A percentile compares a stretch with the other conserved stretches of the same genome.
These are phyloP conservation scores for Suillus cothurnatus DNA, from an alignment of 768 basidiomycete species.

Conservation along the genomic window DNA sequence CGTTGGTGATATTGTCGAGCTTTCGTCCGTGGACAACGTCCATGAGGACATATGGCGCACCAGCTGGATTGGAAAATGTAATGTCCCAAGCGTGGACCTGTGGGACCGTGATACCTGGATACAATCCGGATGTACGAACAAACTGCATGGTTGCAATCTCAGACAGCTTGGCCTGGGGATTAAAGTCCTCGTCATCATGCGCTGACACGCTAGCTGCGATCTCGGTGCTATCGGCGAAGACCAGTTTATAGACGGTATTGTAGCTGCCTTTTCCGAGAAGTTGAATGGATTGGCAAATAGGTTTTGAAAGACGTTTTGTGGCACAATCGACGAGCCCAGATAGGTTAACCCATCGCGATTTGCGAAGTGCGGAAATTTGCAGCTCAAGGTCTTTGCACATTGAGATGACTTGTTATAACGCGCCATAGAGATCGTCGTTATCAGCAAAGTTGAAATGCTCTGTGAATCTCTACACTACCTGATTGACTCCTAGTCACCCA, in stretches of 20 bases:
- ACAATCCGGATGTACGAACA: not conserved
- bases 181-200: not conserved
- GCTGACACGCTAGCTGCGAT: not conserved
- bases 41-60: slow-evolving; percentile 4
- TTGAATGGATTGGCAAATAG: not conserved
- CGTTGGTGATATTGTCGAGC: not conserved
- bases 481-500: not conserved
- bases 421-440: not conserved
- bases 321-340: not conserved
- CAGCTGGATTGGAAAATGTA: not conserved
- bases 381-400: not conserved
- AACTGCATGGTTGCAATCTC: not conserved
- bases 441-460: not conserved
- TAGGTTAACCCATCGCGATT: not conserved
- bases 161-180: not conserved
- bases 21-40: not conserved
- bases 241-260: slow-evolving; percentile 1
- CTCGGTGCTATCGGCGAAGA: not conserved
- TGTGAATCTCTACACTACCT: not conserved
- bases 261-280: not conserved
- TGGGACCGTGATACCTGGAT: not conserved
- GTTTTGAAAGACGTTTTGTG: not conserved
- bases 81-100: not conserved
- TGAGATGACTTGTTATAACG: not conserved
- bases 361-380: slow-evolving; percentile 1